A percentile compares a stretch with the other conserved stretches of the same genome.
phyloP scores from a whole-genome alignment of 2,329 filamentous ascomycete species.

The Paracoccidioides lutzii region DNA sequence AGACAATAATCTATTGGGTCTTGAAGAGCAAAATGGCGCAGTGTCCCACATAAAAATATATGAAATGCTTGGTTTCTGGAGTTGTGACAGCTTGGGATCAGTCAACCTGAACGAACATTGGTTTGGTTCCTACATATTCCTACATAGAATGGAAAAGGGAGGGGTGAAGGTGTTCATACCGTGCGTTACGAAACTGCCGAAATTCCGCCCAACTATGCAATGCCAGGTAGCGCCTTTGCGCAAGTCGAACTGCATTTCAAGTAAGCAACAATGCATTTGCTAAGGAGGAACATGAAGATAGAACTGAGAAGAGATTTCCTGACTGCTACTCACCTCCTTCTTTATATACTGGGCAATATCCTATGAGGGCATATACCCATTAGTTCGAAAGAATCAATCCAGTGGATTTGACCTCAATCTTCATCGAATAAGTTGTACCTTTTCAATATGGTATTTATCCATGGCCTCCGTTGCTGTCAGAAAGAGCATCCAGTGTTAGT shows the following conservation, averaged over 20 bases:
- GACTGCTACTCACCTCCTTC: conserved; percentile 53
- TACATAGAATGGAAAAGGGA: background rate
- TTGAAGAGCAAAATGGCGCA: conserved; percentile 98
- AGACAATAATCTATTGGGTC: conserved; percentile 55
- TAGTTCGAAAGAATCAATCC: conserved; percentile 5
- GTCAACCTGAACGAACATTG: conserved; percentile 6
- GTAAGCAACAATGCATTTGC: conserved; percentile 4
- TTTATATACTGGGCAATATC: conserved; percentile 96
- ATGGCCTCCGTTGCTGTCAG: conserved; percentile 54
- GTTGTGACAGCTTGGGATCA: background rate
- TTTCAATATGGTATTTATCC: conserved; percentile 59
- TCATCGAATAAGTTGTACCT: conserved; percentile 37
- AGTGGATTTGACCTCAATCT: background rate
- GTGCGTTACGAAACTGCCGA: conserved; percentile 97
- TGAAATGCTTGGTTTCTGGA: conserved; percentile 97
- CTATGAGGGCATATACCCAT: conserved; percentile 34
- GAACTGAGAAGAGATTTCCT: background rate
- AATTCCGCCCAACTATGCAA: conserved; percentile 96
- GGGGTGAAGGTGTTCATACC: conserved; percentile 43
- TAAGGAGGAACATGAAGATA: background rate
- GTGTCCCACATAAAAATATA: conserved; percentile 99
- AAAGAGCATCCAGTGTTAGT: conserved; percentile 17
- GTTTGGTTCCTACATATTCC: background rate
- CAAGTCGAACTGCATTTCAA: conserved; percentile 65
- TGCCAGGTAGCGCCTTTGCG: conserved; percentile 98